Evolutionary conservation across 2,329 filamentous ascomycete species (phyloP), one percentile per base, ranked within the genome.

Genomic region (Byssochlamys sp.): DNA sequence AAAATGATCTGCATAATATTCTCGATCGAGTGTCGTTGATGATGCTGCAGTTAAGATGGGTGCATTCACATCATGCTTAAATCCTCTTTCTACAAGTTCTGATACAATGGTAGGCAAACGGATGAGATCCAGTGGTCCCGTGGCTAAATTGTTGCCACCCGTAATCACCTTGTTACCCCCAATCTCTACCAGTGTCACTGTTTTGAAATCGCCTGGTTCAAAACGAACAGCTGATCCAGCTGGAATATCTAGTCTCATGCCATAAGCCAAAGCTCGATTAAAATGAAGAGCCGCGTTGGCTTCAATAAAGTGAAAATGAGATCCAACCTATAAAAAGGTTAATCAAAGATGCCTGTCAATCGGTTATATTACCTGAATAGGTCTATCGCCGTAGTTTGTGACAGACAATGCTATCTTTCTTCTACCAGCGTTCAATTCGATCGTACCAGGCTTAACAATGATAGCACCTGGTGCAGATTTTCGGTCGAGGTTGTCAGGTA

Each of bases 231-330:
- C 95, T 0, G 91, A 96, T 35, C 92, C 92, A 0, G 92, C 91
- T 1, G 92, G 80, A 58, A 97, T 94, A 68, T 97, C 91, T 12
- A 97, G 81, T 11, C 91, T 83, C 74, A 84, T 95, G 4, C 92
- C 92, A 67, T 94, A 92, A 0, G 91, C 84, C 63, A 84, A 84
- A 54, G 84, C 77, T 27, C 92, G 89, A 74, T 97, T 92, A 71
- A 97, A 97, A 61, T 89, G 84, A 54, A 97, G 81, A 71, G 89
- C 84, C 0, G 91, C 89, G 73, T 97, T 97, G n/a, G 86, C 88
- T 77, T 97, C 92, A 68, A 95, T 84, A 71, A 97, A 95, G 75
- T 96, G 92, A 72, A 96, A 97, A 75, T 97, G 92, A 33, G 90
- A 95, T 31, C 92, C 92, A 59, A 89, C 81, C 82, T 85, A 24